Conservation (phyloP, 1,139 yeast species). For the Sugiyamaella pinicola region DNA sequence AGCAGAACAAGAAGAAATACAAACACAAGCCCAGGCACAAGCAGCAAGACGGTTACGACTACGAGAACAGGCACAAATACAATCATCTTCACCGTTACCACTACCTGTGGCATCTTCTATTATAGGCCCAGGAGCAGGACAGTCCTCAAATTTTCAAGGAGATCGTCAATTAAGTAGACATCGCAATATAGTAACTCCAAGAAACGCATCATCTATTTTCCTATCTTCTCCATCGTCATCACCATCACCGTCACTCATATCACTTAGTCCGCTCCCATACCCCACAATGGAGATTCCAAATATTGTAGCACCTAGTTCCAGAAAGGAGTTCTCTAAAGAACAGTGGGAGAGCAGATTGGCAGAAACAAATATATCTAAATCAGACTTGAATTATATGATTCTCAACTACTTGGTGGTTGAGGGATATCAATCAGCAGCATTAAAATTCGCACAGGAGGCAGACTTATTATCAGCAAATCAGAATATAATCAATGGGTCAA, state of each 20-base stretch:
- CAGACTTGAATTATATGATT: conserved; percentile 41
- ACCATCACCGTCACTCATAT: not conserved
- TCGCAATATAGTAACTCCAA: too few relatives aligned
- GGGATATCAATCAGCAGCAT: conserved; percentile 46
- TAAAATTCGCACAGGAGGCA: conserved; percentile 44
- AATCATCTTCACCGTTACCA: not conserved
- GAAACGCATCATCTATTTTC: not conserved
- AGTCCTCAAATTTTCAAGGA: not conserved
- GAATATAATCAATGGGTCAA: conserved; percentile 16
- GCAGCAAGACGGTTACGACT: too few relatives aligned
- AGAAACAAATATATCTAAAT: conserved; percentile 33
- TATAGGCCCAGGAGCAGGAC: conserved; percentile 6
- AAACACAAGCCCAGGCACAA: not conserved
- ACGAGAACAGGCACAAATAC: not conserved
- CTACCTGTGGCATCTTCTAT: conserved; percentile 9
- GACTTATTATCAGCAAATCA: conserved; percentile 20
- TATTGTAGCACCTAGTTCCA: conserved; percentile 7
- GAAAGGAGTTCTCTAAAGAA: conserved; percentile 29
- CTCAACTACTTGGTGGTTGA: conserved; percentile 46
- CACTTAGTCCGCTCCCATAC: not conserved
- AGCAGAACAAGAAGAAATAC: not conserved
- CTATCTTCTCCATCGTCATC: not conserved
- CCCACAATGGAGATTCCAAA: conserved; percentile 17
- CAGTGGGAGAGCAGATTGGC: conserved; percentile 36
- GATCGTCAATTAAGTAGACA: too few relatives aligned